Conservation (phyloP, 2,329 filamentous ascomycete genomes). For the Sclerotiophoma versabilis region DNA sequence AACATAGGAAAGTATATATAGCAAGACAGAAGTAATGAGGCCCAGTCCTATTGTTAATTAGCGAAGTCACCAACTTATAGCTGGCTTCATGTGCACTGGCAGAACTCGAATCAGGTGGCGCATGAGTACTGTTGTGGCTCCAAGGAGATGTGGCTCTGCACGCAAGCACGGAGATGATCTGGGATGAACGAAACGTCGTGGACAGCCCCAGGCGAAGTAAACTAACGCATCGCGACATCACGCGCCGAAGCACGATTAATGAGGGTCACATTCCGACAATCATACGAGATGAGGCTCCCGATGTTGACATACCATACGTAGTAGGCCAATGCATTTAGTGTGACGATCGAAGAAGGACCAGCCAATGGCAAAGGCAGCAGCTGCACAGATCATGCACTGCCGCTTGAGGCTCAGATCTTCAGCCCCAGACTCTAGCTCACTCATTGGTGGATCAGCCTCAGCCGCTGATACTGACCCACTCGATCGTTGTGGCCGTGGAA, state of each 20-base stretch:
- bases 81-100: not conserved
- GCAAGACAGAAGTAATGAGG: not conserved
- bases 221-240: not conserved
- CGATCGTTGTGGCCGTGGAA: too few relatives aligned
- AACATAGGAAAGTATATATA: constrained; percentile 1
- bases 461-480: too few relatives aligned
- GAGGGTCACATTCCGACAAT: not conserved
- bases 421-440: too few relatives aligned
- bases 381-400: too few relatives aligned
- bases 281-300: too few relatives aligned
- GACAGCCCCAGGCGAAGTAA: not conserved
- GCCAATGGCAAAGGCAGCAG: too few relatives aligned
- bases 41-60: not conserved
- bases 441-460: too few relatives aligned
- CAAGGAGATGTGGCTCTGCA: not conserved
- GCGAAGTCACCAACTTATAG: not conserved
- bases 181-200: not conserved
- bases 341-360: too few relatives aligned
- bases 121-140: not conserved
- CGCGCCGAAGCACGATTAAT: not conserved
- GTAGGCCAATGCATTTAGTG: too few relatives aligned
- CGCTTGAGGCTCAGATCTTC: too few relatives aligned
- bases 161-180: not conserved
- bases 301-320: too few relatives aligned
- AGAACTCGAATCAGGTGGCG: not conserved